A percentile compares a stretch with the other conserved stretches of the same genome.
These are phyloP conservation scores for Rhytidhysteron rufulum DNA, from an alignment of 2,329 filamentous ascomycete species.

Conservation along the genomic window DNA sequence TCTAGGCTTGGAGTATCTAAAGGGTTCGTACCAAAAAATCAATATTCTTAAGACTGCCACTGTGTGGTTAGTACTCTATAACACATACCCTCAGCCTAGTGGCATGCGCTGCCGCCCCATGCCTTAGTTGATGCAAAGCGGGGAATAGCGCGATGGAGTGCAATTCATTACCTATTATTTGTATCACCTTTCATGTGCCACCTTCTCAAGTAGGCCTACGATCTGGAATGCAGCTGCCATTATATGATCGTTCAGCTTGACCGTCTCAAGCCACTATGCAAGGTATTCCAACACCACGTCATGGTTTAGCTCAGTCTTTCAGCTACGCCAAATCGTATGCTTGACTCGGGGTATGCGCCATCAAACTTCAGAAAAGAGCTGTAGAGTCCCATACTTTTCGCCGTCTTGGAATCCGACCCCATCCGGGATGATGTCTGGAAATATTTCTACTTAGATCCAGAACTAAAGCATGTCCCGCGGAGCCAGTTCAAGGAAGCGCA, in stretches of 20 bases:
- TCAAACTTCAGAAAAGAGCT: not conserved
- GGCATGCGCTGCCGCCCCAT: no score
- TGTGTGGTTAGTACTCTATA: no score
- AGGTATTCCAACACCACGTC: not conserved
- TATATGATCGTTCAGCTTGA: not conserved
- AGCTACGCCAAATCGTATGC: not conserved
- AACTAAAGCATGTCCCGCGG: not conserved
- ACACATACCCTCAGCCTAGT: no score
- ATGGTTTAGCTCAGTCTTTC: not conserved
- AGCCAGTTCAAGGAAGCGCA: not conserved
- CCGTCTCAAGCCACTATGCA: not conserved
- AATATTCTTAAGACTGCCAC: no score
- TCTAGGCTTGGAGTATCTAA: no score
- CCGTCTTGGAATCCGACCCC: not conserved
- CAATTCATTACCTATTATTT: no score
- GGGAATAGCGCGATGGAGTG: no score
- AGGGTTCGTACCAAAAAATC: no score
- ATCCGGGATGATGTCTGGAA: not conserved
- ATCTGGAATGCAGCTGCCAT: no score
- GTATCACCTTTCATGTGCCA: no score
- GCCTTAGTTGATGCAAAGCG: no score
- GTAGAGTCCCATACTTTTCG: not conserved
- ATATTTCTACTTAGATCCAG: slow-evolving; percentile 1
- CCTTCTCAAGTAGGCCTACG: no score
- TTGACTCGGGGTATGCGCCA: not conserved